Percentiles rank a stretch among this genome's conserved stretches.
phyloP scores from a whole-genome alignment of 1,284 basidiomycete species.

The Malassezia japonica region DNA sequence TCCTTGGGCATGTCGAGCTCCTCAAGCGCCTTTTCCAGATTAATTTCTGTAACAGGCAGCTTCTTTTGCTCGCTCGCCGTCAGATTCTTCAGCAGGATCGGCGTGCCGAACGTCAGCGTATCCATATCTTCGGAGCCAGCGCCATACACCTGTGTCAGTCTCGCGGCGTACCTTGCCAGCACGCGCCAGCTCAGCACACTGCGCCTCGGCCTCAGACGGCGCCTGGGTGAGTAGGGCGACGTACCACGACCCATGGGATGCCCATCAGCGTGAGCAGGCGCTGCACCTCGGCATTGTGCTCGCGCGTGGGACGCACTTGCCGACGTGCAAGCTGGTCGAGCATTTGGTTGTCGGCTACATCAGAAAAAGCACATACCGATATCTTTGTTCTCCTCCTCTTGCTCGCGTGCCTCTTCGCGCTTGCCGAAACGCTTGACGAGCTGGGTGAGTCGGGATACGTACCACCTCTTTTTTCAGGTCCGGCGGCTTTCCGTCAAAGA shows the following conservation, averaged over 20 bases:
- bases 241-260: slow-evolving; percentile 66
- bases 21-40: slow-evolving; percentile 68
- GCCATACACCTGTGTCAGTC: slow-evolving; percentile 61
- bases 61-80: slow-evolving; percentile 99
- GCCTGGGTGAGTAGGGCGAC: slow-evolving; percentile 51
- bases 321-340: slow-evolving; percentile 81
- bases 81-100: slow-evolving; percentile 83
- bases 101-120: slow-evolving; percentile 87
- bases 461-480: slow-evolving; percentile 94
- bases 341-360: slow-evolving; percentile 60
- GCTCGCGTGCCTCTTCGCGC: slow-evolving; percentile 84
- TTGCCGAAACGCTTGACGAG: slow-evolving; percentile 83
- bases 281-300: slow-evolving; percentile 93
- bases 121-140: slow-evolving; percentile 99
- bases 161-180: slow-evolving; percentile 66
- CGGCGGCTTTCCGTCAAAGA: slow-evolving; percentile 97
- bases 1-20: slow-evolving; percentile 88
- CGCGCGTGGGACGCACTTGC: slow-evolving; percentile 85
- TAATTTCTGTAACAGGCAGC: slow-evolving; percentile 89
- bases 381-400: slow-evolving; percentile 91
- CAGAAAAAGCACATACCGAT: slow-evolving; percentile 54
- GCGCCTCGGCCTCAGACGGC: slow-evolving; percentile 95
- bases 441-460: slow-evolving; percentile 51
- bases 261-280: slow-evolving; percentile 86
- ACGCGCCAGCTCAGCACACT: slow-evolving; percentile 91